These are phyloP conservation scores for Auriscalpium vulgare DNA, from an alignment of 768 basidiomycete genomes.

Conservation along the genomic window DNA sequence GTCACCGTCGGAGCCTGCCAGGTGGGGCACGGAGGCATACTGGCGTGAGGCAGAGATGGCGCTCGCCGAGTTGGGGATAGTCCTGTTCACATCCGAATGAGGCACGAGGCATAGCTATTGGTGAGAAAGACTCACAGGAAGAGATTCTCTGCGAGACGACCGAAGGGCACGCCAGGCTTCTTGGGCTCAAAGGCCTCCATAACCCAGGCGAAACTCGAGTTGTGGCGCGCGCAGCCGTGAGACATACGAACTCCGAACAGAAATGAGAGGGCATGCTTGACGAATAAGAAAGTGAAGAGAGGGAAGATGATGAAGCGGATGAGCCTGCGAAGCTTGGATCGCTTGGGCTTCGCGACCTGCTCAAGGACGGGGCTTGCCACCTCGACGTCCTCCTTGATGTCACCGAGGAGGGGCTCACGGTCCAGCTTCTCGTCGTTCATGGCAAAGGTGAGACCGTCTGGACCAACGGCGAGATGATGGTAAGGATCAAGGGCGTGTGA, in stretches of 20 bases:
- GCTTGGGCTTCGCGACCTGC: no score
- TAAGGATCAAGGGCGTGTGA: no score
- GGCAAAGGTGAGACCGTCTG: no score
- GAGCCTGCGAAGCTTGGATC: no score
- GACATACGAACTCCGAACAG: neutral
- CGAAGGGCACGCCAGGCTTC: slow-evolving; percentile 18
- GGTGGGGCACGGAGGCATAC: slow-evolving; percentile 48
- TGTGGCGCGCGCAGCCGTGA: neutral
- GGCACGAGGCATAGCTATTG: neutral
- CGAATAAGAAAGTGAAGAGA: no score
- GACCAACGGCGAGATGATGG: no score
- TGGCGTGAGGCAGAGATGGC: slow-evolving; percentile 43
- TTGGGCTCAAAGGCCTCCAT: slow-evolving; percentile 15
- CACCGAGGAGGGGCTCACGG: no score
- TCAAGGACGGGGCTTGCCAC: no score
- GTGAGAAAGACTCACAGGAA: slow-evolving; percentile 31
- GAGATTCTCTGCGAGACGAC: slow-evolving; percentile 33
- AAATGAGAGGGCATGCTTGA: neutral
- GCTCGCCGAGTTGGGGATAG: slow-evolving; percentile 42
- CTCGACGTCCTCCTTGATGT: no score
- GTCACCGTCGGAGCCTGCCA: slow-evolving; percentile 53
- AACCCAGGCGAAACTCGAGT: slow-evolving; percentile 2
- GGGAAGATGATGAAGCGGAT: no score
- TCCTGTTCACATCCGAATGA: slow-evolving; percentile 23
- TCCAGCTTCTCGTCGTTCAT: no score